Conservation (phyloP, 495 filamentous ascomycete species). For the Penicillium parvum region DNA sequence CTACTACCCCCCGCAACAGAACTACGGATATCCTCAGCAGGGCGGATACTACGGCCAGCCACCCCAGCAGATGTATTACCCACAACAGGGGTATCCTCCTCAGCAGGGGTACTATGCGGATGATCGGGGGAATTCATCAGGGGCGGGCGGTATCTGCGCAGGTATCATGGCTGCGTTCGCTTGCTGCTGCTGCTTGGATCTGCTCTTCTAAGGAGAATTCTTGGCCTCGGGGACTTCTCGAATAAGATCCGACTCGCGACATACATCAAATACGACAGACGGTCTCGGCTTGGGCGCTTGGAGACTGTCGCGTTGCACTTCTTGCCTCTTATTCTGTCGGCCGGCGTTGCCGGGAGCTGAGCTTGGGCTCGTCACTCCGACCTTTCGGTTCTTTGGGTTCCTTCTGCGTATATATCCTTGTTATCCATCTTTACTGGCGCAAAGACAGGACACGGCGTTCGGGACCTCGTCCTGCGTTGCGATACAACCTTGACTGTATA, state of each 20-base stretch:
- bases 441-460: slow-evolving; percentile 14
- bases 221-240: neutral
- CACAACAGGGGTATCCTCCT: slow-evolving; percentile 39
- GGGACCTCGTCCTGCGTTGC: neutral
- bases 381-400: neutral
- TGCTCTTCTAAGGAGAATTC: slow-evolving; percentile 37
- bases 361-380: neutral
- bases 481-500: neutral
- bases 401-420: slow-evolving; percentile 14
- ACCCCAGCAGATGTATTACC: slow-evolving; percentile 41
- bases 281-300: neutral
- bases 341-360: slow-evolving; percentile 1
- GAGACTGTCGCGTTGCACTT: no score
- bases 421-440: slow-evolving; percentile 10
- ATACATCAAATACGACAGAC: neutral
- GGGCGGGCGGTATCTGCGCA: slow-evolving; percentile 41
- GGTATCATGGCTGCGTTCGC: slow-evolving; percentile 47
- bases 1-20: slow-evolving; percentile 17
- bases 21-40: slow-evolving; percentile 15
- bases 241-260: neutral
- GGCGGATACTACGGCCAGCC: slow-evolving; percentile 29
- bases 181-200: slow-evolving; percentile 54
- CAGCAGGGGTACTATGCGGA: slow-evolving; percentile 42
- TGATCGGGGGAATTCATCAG: slow-evolving; percentile 14
- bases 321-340: neutral